Conservation (phyloP, 2,329 filamentous ascomycete species). For the Aspergillus novoparasiticus region DNA sequence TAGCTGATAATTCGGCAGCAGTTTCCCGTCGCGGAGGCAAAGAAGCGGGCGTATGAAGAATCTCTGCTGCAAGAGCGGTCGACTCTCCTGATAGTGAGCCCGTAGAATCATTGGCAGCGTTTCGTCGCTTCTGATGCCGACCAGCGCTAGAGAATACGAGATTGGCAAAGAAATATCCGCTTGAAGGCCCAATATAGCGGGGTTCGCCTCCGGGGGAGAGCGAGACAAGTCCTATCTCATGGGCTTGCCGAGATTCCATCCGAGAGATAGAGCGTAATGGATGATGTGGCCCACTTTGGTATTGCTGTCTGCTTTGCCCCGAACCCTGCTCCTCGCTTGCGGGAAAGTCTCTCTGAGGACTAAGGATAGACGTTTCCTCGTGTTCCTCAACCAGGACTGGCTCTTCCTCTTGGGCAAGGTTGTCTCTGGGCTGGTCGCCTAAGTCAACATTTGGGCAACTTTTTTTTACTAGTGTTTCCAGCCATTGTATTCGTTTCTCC, state of each 20-base stretch:
- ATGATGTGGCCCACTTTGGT: not conserved
- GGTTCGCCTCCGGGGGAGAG: conserved; percentile 51
- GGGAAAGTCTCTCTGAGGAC: not conserved
- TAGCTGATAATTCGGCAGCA: conserved; percentile 45
- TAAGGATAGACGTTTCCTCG: not conserved
- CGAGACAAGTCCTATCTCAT: conserved; percentile 58
- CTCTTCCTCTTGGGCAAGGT: conserved; percentile 1
- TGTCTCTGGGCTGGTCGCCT: conserved; percentile 21
- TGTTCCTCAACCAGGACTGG: not conserved
- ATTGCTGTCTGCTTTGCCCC: not conserved
- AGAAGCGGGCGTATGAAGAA: conserved; percentile 31
- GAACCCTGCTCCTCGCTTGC: not conserved
- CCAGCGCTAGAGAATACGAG: conserved; percentile 49
- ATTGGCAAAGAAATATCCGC: conserved; percentile 57
- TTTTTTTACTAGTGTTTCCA: conserved; percentile 49
- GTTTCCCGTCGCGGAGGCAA: conserved; percentile 38
- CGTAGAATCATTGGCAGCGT: conserved; percentile 1
- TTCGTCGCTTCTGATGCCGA: conserved; percentile 19
- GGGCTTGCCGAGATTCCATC: conserved; percentile 33
- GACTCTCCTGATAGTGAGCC: conserved; percentile 12
- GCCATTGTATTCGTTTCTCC: conserved; percentile 48
- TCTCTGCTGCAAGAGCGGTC: conserved; percentile 26
- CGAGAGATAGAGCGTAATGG: not conserved
- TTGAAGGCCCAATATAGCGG: conserved; percentile 59
- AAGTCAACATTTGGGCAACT: conserved; percentile 50